Evolutionary conservation across 129 eudicot genomes (phyloP).

Genomic region (Flaveria brownii): DNA sequence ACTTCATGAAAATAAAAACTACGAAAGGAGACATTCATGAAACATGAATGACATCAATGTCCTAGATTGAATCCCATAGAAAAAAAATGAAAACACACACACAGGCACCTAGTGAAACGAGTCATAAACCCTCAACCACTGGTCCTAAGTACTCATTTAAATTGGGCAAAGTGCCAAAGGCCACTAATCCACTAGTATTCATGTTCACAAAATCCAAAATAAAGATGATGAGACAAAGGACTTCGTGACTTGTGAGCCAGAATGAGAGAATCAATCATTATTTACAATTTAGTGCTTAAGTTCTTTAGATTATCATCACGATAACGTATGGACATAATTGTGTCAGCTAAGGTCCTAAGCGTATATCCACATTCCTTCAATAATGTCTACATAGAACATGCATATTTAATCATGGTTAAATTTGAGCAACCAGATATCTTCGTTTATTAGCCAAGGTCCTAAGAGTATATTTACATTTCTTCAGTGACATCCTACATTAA

Average conservation of each 20-base stretch:
- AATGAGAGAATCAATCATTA: not conserved
- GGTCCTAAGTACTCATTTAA: not conserved
- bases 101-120: not conserved
- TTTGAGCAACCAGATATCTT: constrained; percentile 78
- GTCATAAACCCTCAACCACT: not conserved
- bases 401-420: not conserved
- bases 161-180: not conserved
- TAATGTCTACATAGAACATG: not conserved
- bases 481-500: constrained; percentile 1
- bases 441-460: constrained; percentile 52
- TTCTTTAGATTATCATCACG: not conserved
- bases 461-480: not conserved
- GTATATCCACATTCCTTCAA: not conserved
- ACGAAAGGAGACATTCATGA: not conserved
- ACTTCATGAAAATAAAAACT: not conserved
- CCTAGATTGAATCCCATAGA: constrained; percentile 1
- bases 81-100: not conserved
- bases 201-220: not conserved
- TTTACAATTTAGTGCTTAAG: not conserved
- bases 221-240: not conserved
- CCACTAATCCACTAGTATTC: not conserved
- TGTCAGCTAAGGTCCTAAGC: not conserved
- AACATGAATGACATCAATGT: constrained; percentile 6
- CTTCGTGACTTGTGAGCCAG: not conserved
- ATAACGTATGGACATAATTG: not conserved